Base-by-base conservation (phyloP, 2,329 filamentous ascomycete genomes). In the Fusarium luffae region DNA sequence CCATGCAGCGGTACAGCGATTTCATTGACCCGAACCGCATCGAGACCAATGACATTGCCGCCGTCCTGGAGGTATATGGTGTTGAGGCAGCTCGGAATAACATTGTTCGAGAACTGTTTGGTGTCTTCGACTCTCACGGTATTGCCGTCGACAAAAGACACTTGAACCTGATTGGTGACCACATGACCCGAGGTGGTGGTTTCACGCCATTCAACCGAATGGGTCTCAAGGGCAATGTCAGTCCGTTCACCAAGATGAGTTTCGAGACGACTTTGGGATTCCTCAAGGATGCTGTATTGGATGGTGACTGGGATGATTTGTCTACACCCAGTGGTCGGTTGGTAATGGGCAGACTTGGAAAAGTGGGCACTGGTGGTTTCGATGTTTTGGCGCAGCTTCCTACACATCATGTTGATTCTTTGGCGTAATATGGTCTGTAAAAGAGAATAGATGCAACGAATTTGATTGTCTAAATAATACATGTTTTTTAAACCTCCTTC, bases 221-320 rank as follows among this genome's bases (percentile, higher is more conserved):
- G 77, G 96, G 95, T 2, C 84, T 99, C 65, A 90, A 89, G 77
- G 90, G 92, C 70, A 94, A 93, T 76, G 91, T 95, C 28, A 94
- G 91, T 71, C 94, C 96, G 0, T 95, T 99, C 74, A 95, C 96
- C 82, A 98, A 98, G 86, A 98, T 98, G 95, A 97, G 93, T 79
- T 99, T 98, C 82, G 96, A 99, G 86, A 99, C 96, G 6, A 99
- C 96, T 4, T 88, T 98, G 41, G 91, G 92, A 1, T 98, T 98
- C 84, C 85, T 99, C 76, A 94, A 92, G 79, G 96, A 98, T 77
- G 94, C 96, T 2, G 91, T 98, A 27, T 84, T 97, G 61, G 93
- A 97, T 76, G 90, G 93, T 51, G 96, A 98, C 79, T 93, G 89
- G 86, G 96, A 99, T 79, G 92, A 96, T 75, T 83, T 99, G 65